Percentiles rank a stretch among this genome's conserved stretches.
phyloP scores from a whole-genome alignment of 805 yeast genomes.

The Candida krabiensis region DNA sequence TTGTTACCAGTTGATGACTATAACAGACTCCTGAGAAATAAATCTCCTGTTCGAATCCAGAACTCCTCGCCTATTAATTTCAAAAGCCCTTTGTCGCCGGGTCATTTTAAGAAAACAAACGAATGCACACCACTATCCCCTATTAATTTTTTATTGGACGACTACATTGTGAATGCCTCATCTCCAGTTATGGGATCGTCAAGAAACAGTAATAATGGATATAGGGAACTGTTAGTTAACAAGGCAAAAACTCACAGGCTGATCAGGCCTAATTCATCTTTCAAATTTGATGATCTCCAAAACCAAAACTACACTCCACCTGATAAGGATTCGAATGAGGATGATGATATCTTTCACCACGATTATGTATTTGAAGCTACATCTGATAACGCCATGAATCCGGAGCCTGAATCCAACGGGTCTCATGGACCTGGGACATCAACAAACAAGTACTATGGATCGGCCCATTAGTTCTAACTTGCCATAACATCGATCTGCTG shows the following conservation, averaged over 20 bases:
- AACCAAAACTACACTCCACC: no score
- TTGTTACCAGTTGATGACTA: constrained; percentile 7
- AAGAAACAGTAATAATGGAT: not conserved
- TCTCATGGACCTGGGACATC: no score
- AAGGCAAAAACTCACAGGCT: not conserved
- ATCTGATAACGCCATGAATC: no score
- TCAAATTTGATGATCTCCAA: no score
- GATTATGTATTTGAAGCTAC: no score
- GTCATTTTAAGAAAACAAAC: constrained; percentile 31
- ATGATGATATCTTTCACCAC: no score
- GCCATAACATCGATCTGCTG: no score
- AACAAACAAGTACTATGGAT: no score
- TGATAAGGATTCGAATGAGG: no score
- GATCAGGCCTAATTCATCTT: no score
- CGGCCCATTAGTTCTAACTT: no score
- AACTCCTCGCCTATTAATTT: constrained; percentile 22
- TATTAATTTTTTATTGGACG: constrained; percentile 34
- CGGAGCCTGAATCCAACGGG: no score
- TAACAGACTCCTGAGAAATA: constrained; percentile 3
- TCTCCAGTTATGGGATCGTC: not conserved
- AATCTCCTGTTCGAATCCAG: constrained; percentile 4
- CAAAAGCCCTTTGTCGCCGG: constrained; percentile 29
- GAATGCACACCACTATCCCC: constrained; percentile 37
- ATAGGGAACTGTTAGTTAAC: not conserved
- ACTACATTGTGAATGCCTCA: constrained; percentile 17